Conservation (phyloP, 768 basidiomycete species). For the Antrodiella citrinella region DNA sequence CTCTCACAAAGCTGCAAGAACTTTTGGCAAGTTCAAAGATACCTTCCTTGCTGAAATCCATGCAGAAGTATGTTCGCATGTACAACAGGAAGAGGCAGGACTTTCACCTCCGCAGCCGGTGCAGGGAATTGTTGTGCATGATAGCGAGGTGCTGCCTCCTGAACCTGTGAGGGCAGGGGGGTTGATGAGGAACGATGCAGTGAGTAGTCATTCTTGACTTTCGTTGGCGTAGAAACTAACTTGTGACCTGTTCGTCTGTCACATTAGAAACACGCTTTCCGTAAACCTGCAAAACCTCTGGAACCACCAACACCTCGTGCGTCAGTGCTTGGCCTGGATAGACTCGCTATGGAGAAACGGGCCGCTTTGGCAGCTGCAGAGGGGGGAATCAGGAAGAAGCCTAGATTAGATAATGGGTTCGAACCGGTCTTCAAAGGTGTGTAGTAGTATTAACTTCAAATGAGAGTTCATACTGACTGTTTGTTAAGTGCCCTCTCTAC, state of each 20-base stretch:
- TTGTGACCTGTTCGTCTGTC: slow-evolving; percentile 3
- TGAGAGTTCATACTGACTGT: background rate
- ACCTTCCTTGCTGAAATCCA: slow-evolving; percentile 74
- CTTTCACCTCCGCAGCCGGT: slow-evolving; percentile 38
- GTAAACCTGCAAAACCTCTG: slow-evolving; percentile 60
- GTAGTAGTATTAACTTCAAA: slow-evolving; percentile 8
- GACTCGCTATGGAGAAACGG: slow-evolving; percentile 83
- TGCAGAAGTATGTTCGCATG: slow-evolving; percentile 68
- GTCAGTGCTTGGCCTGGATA: slow-evolving; percentile 83
- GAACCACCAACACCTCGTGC: slow-evolving; percentile 72
- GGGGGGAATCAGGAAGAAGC: slow-evolving; percentile 56
- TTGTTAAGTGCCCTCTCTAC: slow-evolving; percentile 69
- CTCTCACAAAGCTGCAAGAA: slow-evolving; percentile 52
- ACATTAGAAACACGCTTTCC: slow-evolving; percentile 70
- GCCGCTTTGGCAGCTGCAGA: slow-evolving; percentile 40
- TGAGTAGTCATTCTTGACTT: slow-evolving; percentile 25
- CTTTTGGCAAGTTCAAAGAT: slow-evolving; percentile 83
- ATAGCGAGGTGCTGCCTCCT: slow-evolving; percentile 78
- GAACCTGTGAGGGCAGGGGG: slow-evolving; percentile 75
- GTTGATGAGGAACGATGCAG: slow-evolving; percentile 58
- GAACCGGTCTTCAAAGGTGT: slow-evolving; percentile 85
- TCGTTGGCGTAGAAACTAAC: background rate
- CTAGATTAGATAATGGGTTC: slow-evolving; percentile 45
- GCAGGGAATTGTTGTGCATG: slow-evolving; percentile 69
- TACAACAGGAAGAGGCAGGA: slow-evolving; percentile 53